Evolutionary conservation across 2,329 filamentous ascomycete species (phyloP).

Genomic region (Shiraia sp.): DNA sequence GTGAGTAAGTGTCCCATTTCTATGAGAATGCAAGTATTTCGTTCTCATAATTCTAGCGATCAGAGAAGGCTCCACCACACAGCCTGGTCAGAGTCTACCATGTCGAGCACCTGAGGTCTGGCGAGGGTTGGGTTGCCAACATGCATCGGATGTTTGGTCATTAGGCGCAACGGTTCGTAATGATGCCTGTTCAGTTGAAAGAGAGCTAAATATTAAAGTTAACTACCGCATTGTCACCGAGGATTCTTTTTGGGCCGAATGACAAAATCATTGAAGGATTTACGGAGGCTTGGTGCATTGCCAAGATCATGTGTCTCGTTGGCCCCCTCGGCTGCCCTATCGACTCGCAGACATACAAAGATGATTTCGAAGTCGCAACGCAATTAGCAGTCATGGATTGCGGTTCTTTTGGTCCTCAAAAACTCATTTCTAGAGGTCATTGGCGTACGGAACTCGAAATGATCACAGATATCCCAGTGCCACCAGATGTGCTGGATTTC

Average conservation of each 20-base stretch:
- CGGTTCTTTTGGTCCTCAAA: slow-evolving; percentile 1
- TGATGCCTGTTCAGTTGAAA: not conserved
- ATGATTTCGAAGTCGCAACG: slow-evolving; percentile 10
- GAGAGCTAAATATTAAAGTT: slow-evolving; percentile 17
- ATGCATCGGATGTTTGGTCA: slow-evolving; percentile 27
- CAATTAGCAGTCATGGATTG: slow-evolving; percentile 6
- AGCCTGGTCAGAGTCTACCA: slow-evolving; percentile 5
- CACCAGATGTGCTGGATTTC: slow-evolving; percentile 12
- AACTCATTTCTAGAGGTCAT: slow-evolving; percentile 4
- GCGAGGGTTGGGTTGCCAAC: slow-evolving; percentile 14
- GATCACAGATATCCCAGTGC: slow-evolving; percentile 7
- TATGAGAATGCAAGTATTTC: not conserved
- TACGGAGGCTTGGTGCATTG: slow-evolving; percentile 26
- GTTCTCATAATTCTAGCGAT: slow-evolving; percentile 2
- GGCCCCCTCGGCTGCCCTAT: slow-evolving; percentile 16
- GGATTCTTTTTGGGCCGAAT: slow-evolving; percentile 14
- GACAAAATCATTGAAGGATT: slow-evolving; percentile 21
- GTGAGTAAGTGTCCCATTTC: slow-evolving; percentile 10
- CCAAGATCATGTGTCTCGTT: slow-evolving; percentile 22
- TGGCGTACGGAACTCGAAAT: slow-evolving; percentile 8
- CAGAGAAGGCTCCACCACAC: slow-evolving; percentile 2
- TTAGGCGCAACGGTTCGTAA: slow-evolving; percentile 21
- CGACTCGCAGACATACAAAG: slow-evolving; percentile 4
- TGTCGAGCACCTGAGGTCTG: slow-evolving; percentile 9
- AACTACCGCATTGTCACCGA: slow-evolving; percentile 12